phyloP scores from a whole-genome alignment of 202 grass and related monocot genomes.

The Alloteropsis angusta region DNA sequence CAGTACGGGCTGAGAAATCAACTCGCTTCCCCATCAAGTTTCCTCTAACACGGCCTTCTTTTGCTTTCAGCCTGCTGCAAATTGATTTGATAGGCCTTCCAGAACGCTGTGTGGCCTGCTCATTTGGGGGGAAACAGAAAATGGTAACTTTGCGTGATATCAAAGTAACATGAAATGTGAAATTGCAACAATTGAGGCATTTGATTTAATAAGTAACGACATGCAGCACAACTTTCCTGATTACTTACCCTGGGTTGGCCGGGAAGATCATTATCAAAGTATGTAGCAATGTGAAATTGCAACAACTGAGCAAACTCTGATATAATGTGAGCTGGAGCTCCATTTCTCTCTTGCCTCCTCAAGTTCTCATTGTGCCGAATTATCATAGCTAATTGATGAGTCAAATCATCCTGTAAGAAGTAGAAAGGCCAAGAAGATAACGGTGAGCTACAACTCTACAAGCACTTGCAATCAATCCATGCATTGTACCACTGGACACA shows the following conservation, averaged over 20 bases:
- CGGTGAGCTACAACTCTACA: not conserved
- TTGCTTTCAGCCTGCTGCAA: slow-evolving; percentile 71
- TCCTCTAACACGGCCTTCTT: slow-evolving; percentile 90
- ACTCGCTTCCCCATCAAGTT: slow-evolving; percentile 97
- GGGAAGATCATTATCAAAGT: slow-evolving; percentile 97
- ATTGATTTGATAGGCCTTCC: slow-evolving; percentile 77
- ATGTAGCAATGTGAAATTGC: slow-evolving; percentile 95
- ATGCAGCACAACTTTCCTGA: not conserved
- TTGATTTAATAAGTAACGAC: not conserved
- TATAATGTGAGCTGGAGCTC: slow-evolving; percentile 90
- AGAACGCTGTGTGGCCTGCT: slow-evolving; percentile 64
- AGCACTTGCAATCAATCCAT: not conserved
- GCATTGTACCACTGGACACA: not conserved
- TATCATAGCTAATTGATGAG: slow-evolving; percentile 83
- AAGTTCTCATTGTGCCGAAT: slow-evolving; percentile 81
- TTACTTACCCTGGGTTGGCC: slow-evolving; percentile 75
- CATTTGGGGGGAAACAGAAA: slow-evolving; percentile 13
- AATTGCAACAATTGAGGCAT: not conserved
- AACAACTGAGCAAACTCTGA: slow-evolving; percentile 85
- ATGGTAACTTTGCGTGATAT: not conserved
- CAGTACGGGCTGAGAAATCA: slow-evolving; percentile 83
- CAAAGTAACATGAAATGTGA: not conserved
- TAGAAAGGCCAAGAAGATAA: not conserved
- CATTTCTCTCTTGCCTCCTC: slow-evolving; percentile 91
- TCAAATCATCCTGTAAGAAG: slow-evolving; percentile 73